These are phyloP conservation scores for Volutella citrinella DNA, from an alignment of 2,329 filamentous ascomycete species.

Conservation along the genomic window DNA sequence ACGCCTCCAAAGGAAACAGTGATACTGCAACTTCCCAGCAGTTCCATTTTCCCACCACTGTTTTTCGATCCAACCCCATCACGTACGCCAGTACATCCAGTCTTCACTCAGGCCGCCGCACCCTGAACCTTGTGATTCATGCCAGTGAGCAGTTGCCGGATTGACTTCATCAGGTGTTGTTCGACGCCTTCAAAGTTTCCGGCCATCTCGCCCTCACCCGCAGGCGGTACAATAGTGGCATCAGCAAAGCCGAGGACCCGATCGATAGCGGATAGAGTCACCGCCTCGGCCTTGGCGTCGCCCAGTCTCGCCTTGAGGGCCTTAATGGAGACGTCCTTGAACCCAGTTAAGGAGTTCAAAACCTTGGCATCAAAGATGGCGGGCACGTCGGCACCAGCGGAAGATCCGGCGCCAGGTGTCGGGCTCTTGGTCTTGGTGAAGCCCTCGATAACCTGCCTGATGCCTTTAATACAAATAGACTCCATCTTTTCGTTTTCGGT, in stretches of 20 bases:
- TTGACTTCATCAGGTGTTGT: slow-evolving; percentile 39
- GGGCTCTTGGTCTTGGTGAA: slow-evolving; percentile 37
- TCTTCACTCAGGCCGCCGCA: slow-evolving; percentile 2
- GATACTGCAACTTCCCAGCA: slow-evolving; percentile 12
- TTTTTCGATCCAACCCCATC: not conserved
- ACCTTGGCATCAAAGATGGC: slow-evolving; percentile 38
- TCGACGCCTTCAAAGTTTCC: slow-evolving; percentile 38
- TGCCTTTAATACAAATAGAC: slow-evolving; percentile 42
- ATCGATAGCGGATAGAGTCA: slow-evolving; percentile 49
- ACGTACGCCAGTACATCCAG: too few relatives aligned
- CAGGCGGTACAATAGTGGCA: slow-evolving; percentile 37
- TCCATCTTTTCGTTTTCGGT: slow-evolving; percentile 47
- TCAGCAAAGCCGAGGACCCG: slow-evolving; percentile 47
- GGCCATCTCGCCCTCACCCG: slow-evolving; percentile 29
- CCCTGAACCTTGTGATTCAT: slow-evolving; percentile 38
- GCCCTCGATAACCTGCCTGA: slow-evolving; percentile 42
- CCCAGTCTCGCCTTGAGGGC: slow-evolving; percentile 40
- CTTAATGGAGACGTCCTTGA: slow-evolving; percentile 45
- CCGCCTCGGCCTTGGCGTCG: slow-evolving; percentile 40
- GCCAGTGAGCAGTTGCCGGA: slow-evolving; percentile 36
- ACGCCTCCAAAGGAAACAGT: slow-evolving; percentile 16
- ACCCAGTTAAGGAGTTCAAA: slow-evolving; percentile 39
- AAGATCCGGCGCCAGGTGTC: slow-evolving; percentile 26
- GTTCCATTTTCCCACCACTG: slow-evolving; percentile 9
- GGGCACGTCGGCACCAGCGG: slow-evolving; percentile 24